Evolutionary conservation across 2,329 filamentous ascomycete species (phyloP), one percentile per base, ranked within the genome.

Genomic region (Clonostachys solani): DNA sequence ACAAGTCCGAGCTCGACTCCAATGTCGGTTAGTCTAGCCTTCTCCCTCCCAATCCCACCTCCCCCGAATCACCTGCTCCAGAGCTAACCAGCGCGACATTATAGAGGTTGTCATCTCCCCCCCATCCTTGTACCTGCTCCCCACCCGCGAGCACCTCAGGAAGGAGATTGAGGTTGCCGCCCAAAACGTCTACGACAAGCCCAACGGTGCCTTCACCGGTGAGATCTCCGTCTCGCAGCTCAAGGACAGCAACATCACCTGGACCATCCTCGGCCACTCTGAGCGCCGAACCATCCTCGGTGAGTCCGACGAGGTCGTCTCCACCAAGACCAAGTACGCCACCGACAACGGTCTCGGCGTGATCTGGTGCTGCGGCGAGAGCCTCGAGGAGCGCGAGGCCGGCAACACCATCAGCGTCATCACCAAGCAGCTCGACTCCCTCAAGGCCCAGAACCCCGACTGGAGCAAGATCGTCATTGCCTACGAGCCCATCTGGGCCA

Each of bases 401-500:
- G 79, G 80, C 68, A 85, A 89, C 78, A 97, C 92, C 54, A 86
- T 95, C 63, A 83, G 89, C 44, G 86, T 94, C 53, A 87, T 95
- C 61, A 94, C 87, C 59, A 75, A 73, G 56, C 94, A 99, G 79
- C 82, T 99, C 60, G 80, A 83, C 54, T 91, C 91, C 55, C 89
- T 92, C 55, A 85, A 91, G 68, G 71, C 75, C 60, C 78, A 87
- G 76, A 75, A 89, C 64, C 75, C 82, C 60, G 89, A 96, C 75
- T 99, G 94, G 94, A 81, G 77, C 63, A 94, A 94, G 78, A 82
- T 99, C 55, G 94, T 99, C 67, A 81, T 99, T 62, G 94, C 94
- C 63, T 99, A 99, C 74, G 94, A 99, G 82, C 94, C 94, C 63
- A 95, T 99, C 78, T 99, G 94, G 92, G 91, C 83, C 67, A 87